These are phyloP conservation scores for Saccharum hybrid DNA, from an alignment of 202 grass and related monocot species.

Conservation along the genomic window DNA sequence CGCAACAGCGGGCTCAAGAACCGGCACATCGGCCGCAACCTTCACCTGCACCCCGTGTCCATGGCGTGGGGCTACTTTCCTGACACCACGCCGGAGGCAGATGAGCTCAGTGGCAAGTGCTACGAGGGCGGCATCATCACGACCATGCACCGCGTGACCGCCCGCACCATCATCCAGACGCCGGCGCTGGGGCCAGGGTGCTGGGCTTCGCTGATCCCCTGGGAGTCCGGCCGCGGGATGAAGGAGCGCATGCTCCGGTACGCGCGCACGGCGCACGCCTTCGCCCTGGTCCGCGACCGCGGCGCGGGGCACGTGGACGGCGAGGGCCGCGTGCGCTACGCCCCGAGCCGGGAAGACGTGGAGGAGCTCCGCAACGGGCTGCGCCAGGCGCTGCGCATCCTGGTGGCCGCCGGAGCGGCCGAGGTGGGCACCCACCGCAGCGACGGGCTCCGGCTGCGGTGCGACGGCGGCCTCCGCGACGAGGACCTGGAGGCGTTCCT, in stretches of 20 bases:
- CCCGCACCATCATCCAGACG: slow-evolving; percentile 72
- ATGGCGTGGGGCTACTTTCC: slow-evolving; percentile 83
- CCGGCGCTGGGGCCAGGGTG: slow-evolving; percentile 61
- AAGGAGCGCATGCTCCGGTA: slow-evolving; percentile 79
- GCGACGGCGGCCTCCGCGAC: slow-evolving; percentile 57
- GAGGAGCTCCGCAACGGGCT: slow-evolving; percentile 62
- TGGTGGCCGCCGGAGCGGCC: slow-evolving; percentile 67
- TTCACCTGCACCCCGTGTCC: slow-evolving; percentile 84
- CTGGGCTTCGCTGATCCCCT: slow-evolving; percentile 63
- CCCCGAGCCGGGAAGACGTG: slow-evolving; percentile 40
- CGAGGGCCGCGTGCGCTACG: slow-evolving; percentile 58
- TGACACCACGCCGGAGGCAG: not conserved
- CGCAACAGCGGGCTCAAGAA: slow-evolving; percentile 73
- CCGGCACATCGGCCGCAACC: slow-evolving; percentile 80
- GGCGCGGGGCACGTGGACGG: slow-evolving; percentile 54
- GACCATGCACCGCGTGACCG: slow-evolving; percentile 68
- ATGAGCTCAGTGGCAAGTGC: slow-evolving; percentile 44
- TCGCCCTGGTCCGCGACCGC: slow-evolving; percentile 67
- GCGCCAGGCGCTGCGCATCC: slow-evolving; percentile 55
- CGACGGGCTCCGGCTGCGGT: slow-evolving; percentile 66
- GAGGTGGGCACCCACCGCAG: slow-evolving; percentile 89
- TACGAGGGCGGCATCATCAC: slow-evolving; percentile 92
- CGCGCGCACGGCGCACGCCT: slow-evolving; percentile 64
- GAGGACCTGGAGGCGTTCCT: slow-evolving; percentile 73
- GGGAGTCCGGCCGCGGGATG: slow-evolving; percentile 69